phyloP scores from a whole-genome alignment of 1,284 basidiomycete species.

The Ceratobasidium sp. region DNA sequence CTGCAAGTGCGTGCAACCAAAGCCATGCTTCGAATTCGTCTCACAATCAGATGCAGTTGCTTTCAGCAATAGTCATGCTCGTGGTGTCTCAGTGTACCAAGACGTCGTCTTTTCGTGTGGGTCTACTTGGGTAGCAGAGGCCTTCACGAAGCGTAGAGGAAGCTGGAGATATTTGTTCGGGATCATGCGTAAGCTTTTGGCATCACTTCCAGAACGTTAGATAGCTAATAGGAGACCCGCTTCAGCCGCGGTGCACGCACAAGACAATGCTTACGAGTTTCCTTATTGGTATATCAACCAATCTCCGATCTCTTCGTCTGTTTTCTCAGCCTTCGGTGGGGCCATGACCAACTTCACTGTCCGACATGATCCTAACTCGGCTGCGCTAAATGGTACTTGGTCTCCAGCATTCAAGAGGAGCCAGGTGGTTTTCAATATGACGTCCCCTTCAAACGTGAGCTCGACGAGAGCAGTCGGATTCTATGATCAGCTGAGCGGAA shows the following conservation, averaged over 20 bases:
- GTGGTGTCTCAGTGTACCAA: constrained; percentile 25
- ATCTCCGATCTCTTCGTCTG: constrained; percentile 4
- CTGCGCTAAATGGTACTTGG: constrained; percentile 6
- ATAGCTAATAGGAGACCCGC: not conserved
- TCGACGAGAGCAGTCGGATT: not conserved
- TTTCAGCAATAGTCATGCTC: constrained; percentile 14
- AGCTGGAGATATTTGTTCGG: constrained; percentile 35
- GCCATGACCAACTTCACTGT: constrained; percentile 18
- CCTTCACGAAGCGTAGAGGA: not conserved
- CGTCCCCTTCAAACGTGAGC: constrained; percentile 19
- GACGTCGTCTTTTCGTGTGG: constrained; percentile 13
- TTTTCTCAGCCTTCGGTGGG: constrained; percentile 26
- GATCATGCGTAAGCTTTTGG: constrained; percentile 9
- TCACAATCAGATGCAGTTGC: not conserved
- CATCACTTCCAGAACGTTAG: too few relatives aligned
- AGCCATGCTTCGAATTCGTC: too few relatives aligned
- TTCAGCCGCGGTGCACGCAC: constrained; percentile 25
- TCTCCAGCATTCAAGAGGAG: not conserved
- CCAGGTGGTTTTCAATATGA: constrained; percentile 32
- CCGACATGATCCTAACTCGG: not conserved
- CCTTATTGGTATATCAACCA: constrained; percentile 18
- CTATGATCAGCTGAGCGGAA: constrained; percentile 3
- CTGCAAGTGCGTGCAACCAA: not conserved
- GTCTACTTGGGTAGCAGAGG: constrained; percentile 9
- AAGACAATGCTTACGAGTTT: constrained; percentile 31